Conservation (phyloP, 441 rosid species). For the Cnidoscolus chayamansa region DNA sequence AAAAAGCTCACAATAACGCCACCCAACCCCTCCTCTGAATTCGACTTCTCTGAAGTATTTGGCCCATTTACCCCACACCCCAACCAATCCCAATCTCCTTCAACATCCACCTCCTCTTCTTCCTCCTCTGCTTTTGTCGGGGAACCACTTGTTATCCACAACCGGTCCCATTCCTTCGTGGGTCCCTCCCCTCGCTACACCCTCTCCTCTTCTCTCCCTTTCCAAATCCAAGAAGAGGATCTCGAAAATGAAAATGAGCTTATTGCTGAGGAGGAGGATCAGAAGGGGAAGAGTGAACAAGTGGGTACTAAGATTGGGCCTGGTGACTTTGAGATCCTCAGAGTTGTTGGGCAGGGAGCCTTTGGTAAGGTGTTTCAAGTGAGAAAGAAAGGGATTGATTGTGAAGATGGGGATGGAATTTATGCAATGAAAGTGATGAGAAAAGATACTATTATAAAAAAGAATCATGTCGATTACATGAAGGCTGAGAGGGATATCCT, state of each 20-base stretch:
- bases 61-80: constrained; percentile 45
- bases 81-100: constrained; percentile 25
- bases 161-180: constrained; percentile 69
- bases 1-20: constrained; percentile 57
- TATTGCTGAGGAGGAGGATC: constrained; percentile 12
- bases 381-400: constrained; percentile 35
- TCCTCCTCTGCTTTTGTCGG: constrained; percentile 25
- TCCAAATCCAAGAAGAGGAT: constrained; percentile 41
- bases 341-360: constrained; percentile 72
- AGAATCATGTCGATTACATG: constrained; percentile 77
- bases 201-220: constrained; percentile 44
- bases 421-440: constrained; percentile 80
- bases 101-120: constrained; percentile 5
- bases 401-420: constrained; percentile 45
- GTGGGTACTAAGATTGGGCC: constrained; percentile 39
- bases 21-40: constrained; percentile 35
- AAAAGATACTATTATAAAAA: constrained; percentile 58
- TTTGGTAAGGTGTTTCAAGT: constrained; percentile 74
- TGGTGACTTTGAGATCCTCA: constrained; percentile 57
- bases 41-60: constrained; percentile 58
- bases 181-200: constrained; percentile 74
- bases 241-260: constrained; percentile 27
- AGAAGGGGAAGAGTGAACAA: constrained; percentile 7
- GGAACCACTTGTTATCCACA: constrained; percentile 53
- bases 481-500: constrained; percentile 74